phyloP scores from a whole-genome alignment of 345 rosid species.

The Salix dunnii region DNA sequence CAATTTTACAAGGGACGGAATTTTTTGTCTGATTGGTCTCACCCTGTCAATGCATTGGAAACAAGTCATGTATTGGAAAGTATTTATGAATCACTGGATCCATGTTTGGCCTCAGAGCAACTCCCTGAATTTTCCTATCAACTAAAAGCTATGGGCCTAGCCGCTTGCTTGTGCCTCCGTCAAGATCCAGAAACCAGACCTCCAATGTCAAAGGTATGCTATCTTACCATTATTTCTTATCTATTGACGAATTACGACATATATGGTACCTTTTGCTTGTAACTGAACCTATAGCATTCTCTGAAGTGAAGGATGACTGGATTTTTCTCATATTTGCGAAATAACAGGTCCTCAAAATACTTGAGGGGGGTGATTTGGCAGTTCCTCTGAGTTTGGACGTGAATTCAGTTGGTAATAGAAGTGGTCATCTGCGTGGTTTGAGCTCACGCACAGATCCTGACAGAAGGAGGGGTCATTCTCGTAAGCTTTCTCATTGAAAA shows the following conservation, averaged over 20 bases:
- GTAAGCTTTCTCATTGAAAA: conserved; percentile 48
- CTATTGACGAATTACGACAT: neutral
- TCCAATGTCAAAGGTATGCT: conserved; percentile 53
- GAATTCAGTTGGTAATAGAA: conserved; percentile 53
- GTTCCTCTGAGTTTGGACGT: conserved; percentile 44
- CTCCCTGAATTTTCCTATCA: conserved; percentile 31
- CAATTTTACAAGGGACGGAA: conserved; percentile 34
- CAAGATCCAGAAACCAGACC: conserved; percentile 55
- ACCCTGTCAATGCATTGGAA: conserved; percentile 33
- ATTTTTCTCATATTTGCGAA: neutral
- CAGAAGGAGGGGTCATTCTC: conserved; percentile 37
- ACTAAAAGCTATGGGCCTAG: conserved; percentile 43
- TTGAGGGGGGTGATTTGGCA: conserved; percentile 50
- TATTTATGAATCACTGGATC: conserved; percentile 37
- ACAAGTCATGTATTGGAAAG: conserved; percentile 28
- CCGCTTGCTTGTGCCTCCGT: conserved; percentile 44
- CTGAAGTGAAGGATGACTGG: neutral
- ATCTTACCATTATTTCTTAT: neutral
- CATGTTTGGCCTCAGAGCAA: conserved; percentile 33
- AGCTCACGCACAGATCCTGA: conserved; percentile 27
- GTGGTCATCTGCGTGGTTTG: conserved; percentile 51
- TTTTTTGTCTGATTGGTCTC: conserved; percentile 47
- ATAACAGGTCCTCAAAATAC: conserved; percentile 38
- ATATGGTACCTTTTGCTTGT: neutral
- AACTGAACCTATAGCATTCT: neutral